A percentile compares a stretch with the other conserved stretches of the same genome.
These are phyloP conservation scores for Neodidymelliopsis sp. DNA, from an alignment of 2,329 filamentous ascomycete genomes.

Conservation along the genomic window DNA sequence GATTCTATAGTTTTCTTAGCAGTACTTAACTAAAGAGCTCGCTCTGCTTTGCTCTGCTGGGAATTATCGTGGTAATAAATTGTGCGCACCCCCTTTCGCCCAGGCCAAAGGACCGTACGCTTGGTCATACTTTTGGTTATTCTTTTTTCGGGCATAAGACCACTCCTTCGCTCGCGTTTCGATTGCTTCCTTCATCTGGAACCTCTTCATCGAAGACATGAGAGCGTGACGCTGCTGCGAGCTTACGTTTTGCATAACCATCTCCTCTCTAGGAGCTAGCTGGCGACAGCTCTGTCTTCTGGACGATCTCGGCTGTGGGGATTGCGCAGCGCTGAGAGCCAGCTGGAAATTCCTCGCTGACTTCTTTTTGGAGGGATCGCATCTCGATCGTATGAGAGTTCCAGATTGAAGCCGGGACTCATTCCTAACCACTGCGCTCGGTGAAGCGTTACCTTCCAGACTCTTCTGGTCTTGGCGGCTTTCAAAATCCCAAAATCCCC, in stretches of 20 bases:
- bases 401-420: no score
- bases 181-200: slow-evolving; percentile 26
- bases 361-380: no score
- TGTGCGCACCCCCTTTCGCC: slow-evolving; percentile 12
- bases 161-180: slow-evolving; percentile 24
- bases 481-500: slow-evolving; percentile 46
- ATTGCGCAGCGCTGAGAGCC: no score
- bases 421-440: no score
- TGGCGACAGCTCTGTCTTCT: no score
- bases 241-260: slow-evolving; percentile 23
- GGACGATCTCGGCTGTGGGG: no score
- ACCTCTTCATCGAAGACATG: slow-evolving; percentile 27
- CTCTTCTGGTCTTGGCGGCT: no score
- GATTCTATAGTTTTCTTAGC: no score
- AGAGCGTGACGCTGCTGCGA: slow-evolving; percentile 28
- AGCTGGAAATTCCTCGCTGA: no score
- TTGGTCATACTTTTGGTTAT: slow-evolving; percentile 28
- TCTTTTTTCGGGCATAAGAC: slow-evolving; percentile 23
- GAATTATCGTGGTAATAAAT: slow-evolving; percentile 10
- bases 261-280: slow-evolving; percentile 26
- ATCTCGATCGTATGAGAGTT: no score
- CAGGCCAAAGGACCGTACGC: slow-evolving; percentile 8
- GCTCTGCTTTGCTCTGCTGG: no score
- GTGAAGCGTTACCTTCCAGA: not conserved
- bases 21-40: no score